Evolutionary conservation across 2,329 filamentous ascomycete species (phyloP).

Genomic region (Colletotrichum acutatum): DNA sequence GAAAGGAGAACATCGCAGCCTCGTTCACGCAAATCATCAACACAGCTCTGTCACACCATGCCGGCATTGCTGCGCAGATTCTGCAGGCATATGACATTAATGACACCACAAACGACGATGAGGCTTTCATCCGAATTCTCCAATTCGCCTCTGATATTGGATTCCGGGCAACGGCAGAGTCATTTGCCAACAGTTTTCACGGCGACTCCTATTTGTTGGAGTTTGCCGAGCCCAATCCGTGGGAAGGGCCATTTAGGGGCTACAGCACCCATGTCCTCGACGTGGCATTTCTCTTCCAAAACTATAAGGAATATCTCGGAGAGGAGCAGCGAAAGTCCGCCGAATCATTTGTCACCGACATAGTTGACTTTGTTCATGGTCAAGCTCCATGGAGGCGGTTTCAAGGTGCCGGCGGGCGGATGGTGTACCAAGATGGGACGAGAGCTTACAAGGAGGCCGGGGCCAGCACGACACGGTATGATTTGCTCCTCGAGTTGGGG

Average conservation of each 20-base stretch:
- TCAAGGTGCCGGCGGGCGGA: neutral
- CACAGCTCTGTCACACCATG: neutral
- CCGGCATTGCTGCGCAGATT: neutral
- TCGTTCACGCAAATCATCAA: neutral
- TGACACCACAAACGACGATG: neutral
- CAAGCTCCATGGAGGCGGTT: slow-evolving; percentile 32
- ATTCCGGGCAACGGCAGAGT: slow-evolving; percentile 2
- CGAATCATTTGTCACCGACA: slow-evolving; percentile 47
- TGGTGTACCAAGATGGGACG: neutral
- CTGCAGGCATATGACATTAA: neutral
- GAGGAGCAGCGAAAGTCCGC: slow-evolving; percentile 45
- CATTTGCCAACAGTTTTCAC: neutral
- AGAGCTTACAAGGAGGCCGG: slow-evolving; percentile 4
- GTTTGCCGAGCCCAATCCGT: slow-evolving; percentile 60
- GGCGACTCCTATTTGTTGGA: slow-evolving; percentile 38
- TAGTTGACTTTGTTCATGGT: slow-evolving; percentile 52
- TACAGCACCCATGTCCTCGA: slow-evolving; percentile 56
- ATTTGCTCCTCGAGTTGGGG: neutral
- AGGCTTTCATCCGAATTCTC: slow-evolving; percentile 1
- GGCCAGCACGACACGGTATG: neutral
- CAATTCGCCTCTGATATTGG: slow-evolving; percentile 8
- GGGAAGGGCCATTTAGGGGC: slow-evolving; percentile 54
- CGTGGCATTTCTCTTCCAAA: slow-evolving; percentile 56
- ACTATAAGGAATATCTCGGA: slow-evolving; percentile 52
- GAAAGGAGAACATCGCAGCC: neutral